phyloP scores from a whole-genome alignment of 2,329 filamentous ascomycete species.

The Delphinella strobiligena region DNA sequence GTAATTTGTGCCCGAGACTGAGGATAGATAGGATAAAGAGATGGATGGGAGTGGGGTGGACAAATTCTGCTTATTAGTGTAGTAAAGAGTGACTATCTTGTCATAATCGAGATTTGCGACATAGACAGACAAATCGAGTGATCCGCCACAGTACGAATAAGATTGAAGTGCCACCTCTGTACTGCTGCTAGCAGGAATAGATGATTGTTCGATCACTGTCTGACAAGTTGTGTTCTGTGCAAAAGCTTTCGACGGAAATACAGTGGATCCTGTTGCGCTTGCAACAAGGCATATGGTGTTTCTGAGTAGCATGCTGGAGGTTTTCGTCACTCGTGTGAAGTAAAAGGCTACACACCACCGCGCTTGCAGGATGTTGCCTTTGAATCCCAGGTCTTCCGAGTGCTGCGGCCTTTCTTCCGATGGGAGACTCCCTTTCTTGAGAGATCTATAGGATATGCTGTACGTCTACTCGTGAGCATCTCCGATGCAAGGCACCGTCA shows the following conservation, averaged over 20 bases:
- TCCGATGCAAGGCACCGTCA: too few species aligned
- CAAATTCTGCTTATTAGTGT: constrained; percentile 17
- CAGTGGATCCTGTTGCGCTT: too few species aligned
- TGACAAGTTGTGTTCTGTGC: constrained; percentile 13
- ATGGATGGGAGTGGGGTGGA: constrained; percentile 19
- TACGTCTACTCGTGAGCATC: too few species aligned
- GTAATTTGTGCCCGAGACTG: constrained; percentile 14
- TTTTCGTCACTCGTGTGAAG: too few species aligned
- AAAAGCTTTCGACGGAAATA: constrained; percentile 4
- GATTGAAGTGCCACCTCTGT: constrained; percentile 16
- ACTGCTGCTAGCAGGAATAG: constrained; percentile 11
- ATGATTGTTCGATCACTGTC: constrained; percentile 12
- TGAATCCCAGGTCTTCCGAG: too few species aligned
- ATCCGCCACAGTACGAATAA: constrained; percentile 20
- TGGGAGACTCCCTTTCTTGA: too few species aligned
- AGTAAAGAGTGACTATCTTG: constrained; percentile 20
- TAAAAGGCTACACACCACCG: too few species aligned
- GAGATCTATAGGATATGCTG: too few species aligned
- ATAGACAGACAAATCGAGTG: constrained; percentile 16
- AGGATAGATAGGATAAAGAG: constrained; percentile 15
- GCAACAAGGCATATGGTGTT: too few species aligned
- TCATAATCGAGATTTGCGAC: constrained; percentile 21
- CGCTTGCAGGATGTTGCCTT: too few species aligned
- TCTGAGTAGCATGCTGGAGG: too few species aligned
- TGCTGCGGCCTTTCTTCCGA: too few species aligned